These are phyloP conservation scores for Stephanocyclus meneghinianus DNA, from an alignment of 352 stramenopile species.

Conservation along the genomic window DNA sequence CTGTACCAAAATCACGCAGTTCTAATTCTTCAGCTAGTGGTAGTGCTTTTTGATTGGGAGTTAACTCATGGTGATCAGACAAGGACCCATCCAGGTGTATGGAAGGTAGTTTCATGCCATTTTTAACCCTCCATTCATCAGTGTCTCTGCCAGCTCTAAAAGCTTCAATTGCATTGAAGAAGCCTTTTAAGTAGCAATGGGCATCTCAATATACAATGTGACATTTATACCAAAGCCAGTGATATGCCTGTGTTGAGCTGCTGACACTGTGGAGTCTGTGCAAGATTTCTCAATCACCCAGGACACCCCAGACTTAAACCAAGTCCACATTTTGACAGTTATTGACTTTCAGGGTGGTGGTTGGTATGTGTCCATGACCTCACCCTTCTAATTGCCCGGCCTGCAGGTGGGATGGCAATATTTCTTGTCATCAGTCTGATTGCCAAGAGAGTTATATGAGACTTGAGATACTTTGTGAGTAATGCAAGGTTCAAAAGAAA, in stretches of 20 bases:
- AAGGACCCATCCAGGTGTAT: neutral
- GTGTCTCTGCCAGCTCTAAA: neutral
- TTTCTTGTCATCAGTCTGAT: neutral
- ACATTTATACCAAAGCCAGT: too few relatives aligned
- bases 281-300: neutral
- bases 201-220: neutral
- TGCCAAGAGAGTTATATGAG: neutral
- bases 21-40: neutral
- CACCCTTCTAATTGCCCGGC: too few relatives aligned
- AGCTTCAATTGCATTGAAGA: neutral
- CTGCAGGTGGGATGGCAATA: too few relatives aligned
- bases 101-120: neutral
- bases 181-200: neutral
- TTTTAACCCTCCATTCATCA: neutral
- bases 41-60: neutral
- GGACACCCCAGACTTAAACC: neutral
- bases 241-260: too few relatives aligned
- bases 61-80: neutral
- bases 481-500: neutral
- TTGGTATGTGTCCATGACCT: too few relatives aligned
- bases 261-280: neutral
- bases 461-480: neutral
- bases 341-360: too few relatives aligned
- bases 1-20: neutral
- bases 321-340: too few relatives aligned